These are phyloP conservation scores for Iris pallida DNA, from an alignment of 116 monocot genomes.

Conservation along the genomic window DNA sequence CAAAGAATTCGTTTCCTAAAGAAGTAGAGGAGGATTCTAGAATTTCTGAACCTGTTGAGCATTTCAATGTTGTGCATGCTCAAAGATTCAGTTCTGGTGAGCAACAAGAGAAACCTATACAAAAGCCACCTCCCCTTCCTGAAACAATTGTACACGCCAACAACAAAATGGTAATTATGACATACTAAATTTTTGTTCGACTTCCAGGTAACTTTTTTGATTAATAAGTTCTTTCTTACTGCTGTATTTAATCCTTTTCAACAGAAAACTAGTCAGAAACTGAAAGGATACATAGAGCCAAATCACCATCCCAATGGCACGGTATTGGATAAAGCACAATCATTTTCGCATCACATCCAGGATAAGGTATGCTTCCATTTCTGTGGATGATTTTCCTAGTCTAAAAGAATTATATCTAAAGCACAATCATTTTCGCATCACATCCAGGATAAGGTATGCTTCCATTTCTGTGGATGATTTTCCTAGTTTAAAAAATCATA, in stretches of 20 bases:
- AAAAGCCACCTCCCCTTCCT: constrained; percentile 10
- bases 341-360: no score
- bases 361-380: no score
- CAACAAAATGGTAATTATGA: constrained; percentile 26
- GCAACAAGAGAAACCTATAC: constrained; percentile 9
- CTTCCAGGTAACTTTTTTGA: no score
- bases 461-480: no score
- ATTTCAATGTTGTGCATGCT: constrained; percentile 12
- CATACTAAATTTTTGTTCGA: no score
- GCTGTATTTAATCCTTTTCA: background rate
- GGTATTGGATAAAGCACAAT: background rate
- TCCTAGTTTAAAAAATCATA: no score
- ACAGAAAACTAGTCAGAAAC: background rate
- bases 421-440: no score
- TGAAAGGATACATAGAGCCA: background rate
- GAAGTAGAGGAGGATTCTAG: constrained; percentile 25
- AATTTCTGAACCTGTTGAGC: constrained; percentile 18
- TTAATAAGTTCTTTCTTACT: no score
- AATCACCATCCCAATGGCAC: background rate
- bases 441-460: no score
- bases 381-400: no score
- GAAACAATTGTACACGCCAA: background rate
- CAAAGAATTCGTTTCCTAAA: constrained; percentile 20
- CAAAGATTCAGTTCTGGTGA: constrained; percentile 8
- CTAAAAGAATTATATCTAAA: no score